These are phyloP conservation scores for Trichoderma guizhouense DNA, from an alignment of 2,329 filamentous ascomycete species.

Conservation along the genomic window DNA sequence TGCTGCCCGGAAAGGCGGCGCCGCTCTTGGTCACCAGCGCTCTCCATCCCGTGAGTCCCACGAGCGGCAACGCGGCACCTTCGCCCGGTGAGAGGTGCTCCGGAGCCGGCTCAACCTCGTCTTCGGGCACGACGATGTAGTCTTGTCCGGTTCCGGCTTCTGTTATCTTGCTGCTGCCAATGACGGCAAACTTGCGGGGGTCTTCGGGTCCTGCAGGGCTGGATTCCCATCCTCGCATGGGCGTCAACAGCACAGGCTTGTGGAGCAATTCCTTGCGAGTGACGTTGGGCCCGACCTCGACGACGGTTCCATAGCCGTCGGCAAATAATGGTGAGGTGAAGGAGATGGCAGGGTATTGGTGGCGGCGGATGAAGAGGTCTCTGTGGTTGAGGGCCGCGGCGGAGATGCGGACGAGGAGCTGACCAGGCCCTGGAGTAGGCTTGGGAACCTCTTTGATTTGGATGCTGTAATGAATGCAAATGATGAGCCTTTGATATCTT, in stretches of 20 bases:
- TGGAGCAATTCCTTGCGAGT: constrained; percentile 42
- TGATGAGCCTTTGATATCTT: constrained; percentile 14
- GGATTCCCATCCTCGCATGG: constrained; percentile 72
- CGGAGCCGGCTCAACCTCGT: constrained; percentile 74
- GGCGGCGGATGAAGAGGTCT: constrained; percentile 89
- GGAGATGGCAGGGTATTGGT: constrained; percentile 81
- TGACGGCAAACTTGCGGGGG: constrained; percentile 54
- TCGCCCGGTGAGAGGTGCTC: constrained; percentile 68
- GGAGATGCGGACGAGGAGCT: constrained; percentile 72
- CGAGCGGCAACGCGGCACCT: constrained; percentile 79
- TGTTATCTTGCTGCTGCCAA: constrained; percentile 64
- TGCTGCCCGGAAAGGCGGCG: constrained; percentile 61
- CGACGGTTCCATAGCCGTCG: constrained; percentile 76
- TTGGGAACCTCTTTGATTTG: constrained; percentile 58
- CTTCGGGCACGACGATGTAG: constrained; percentile 63
- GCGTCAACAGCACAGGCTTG: constrained; percentile 74
- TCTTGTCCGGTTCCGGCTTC: constrained; percentile 70
- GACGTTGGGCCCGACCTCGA: constrained; percentile 54
- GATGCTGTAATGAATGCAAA: constrained; percentile 41
- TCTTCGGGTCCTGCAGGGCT: constrained; percentile 72
- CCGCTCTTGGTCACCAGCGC: constrained; percentile 76
- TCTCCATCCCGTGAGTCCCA: constrained; percentile 84
- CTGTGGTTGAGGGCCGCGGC: constrained; percentile 90
- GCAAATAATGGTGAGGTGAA: constrained; percentile 76
- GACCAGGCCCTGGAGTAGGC: constrained; percentile 59